phyloP scores from a whole-genome alignment of 257 asterid species.

The Ophiorrhiza pumila region DNA sequence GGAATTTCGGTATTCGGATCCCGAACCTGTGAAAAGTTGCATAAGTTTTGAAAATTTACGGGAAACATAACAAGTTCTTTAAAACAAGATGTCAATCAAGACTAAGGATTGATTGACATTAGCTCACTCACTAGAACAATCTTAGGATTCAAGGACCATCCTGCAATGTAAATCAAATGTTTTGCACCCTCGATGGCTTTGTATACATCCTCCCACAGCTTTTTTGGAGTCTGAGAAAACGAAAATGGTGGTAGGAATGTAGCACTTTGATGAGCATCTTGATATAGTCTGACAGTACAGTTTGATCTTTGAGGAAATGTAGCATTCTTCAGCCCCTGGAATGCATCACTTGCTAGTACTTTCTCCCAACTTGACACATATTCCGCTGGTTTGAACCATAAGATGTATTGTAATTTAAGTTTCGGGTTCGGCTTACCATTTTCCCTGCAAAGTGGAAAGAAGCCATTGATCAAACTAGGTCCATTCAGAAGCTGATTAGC shows the following conservation, averaged over 20 bases:
- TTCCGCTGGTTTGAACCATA: slow-evolving; percentile 76
- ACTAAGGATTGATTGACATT: neutral
- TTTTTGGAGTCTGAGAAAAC: slow-evolving; percentile 38
- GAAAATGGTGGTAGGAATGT: slow-evolving; percentile 54
- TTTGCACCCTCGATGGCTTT: slow-evolving; percentile 79
- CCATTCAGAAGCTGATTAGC: slow-evolving; percentile 50
- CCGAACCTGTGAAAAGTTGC: slow-evolving; percentile 50
- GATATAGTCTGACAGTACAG: slow-evolving; percentile 61
- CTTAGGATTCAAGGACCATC: slow-evolving; percentile 82
- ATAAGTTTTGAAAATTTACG: neutral
- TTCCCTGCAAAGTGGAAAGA: slow-evolving; percentile 52
- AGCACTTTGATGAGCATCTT: slow-evolving; percentile 70
- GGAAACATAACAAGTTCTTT: neutral
- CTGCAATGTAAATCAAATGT: slow-evolving; percentile 75
- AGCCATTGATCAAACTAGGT: slow-evolving; percentile 56
- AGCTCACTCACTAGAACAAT: slow-evolving; percentile 50
- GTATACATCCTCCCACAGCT: slow-evolving; percentile 78
- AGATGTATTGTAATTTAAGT: slow-evolving; percentile 56
- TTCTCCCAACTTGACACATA: slow-evolving; percentile 56
- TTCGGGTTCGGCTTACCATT: slow-evolving; percentile 47
- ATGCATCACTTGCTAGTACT: slow-evolving; percentile 45
- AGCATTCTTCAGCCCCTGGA: slow-evolving; percentile 58
- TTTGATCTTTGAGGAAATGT: slow-evolving; percentile 66
- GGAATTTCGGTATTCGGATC: slow-evolving; percentile 57
- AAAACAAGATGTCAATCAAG: neutral